These are phyloP conservation scores for Agaricus blazei DNA, from an alignment of 768 basidiomycete genomes.

Conservation along the genomic window DNA sequence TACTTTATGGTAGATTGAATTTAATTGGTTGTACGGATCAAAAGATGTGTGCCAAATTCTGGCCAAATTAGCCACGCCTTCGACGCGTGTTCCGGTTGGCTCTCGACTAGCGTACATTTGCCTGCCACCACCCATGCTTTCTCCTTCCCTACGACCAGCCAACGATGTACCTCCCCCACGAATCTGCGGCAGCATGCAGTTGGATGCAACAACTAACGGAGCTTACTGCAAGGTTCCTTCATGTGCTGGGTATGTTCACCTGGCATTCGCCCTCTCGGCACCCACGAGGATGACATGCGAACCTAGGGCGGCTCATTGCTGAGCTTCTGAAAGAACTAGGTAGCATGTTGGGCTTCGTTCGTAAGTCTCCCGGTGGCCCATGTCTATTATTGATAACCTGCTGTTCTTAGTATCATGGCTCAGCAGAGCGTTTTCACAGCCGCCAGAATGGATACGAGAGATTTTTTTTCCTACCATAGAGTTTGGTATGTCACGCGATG, in stretches of 20 bases:
- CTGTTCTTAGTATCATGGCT: neutral
- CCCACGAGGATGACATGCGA: neutral
- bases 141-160: neutral
- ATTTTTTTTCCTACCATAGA: neutral
- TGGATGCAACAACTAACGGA: neutral
- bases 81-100: neutral
- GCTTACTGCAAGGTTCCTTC: neutral
- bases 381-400: too few relatives aligned
- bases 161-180: slow-evolving; percentile 3
- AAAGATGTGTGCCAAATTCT: neutral
- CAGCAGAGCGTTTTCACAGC: slow-evolving; percentile 10
- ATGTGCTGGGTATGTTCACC: slow-evolving; percentile 1
- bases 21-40: slow-evolving; percentile 1
- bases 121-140: slow-evolving; percentile 6
- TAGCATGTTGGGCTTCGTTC: neutral
- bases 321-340: neutral
- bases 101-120: neutral
- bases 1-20: neutral
- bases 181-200: neutral
- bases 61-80: neutral
- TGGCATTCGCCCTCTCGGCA: neutral
- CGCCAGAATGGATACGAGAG: slow-evolving; percentile 14
- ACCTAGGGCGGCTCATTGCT: neutral
- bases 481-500: neutral
- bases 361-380: neutral